Conservation (phyloP, 108 stramenopile species). For the Skeletonema menzelii region DNA sequence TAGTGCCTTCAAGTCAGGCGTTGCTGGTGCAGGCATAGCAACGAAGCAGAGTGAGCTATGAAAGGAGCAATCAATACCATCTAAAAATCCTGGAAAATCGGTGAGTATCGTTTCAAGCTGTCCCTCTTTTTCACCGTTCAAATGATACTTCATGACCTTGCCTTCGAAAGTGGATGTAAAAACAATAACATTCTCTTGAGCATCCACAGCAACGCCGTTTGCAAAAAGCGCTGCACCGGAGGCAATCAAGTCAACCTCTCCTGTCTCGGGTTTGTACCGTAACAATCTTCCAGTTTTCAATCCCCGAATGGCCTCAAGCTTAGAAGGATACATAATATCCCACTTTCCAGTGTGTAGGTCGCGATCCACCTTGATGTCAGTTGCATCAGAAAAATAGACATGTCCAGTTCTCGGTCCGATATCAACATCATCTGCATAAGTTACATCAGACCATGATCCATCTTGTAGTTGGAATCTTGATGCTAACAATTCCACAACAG, state of each 20-base stretch:
- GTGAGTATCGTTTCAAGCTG: constrained; percentile 43
- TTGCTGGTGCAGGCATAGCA: constrained; percentile 38
- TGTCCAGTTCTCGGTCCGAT: constrained; percentile 63
- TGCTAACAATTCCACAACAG: constrained; percentile 69
- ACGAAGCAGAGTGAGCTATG: constrained; percentile 38
- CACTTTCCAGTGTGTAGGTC: constrained; percentile 25
- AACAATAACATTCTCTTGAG: constrained; percentile 55
- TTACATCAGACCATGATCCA: constrained; percentile 46
- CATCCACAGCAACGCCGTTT: constrained; percentile 68
- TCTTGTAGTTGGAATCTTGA: constrained; percentile 45
- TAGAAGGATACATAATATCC: constrained; percentile 71
- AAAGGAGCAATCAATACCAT: constrained; percentile 64
- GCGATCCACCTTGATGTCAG: constrained; percentile 46
- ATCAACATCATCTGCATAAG: constrained; percentile 64
- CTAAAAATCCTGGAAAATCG: constrained; percentile 50
- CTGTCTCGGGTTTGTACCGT: constrained; percentile 64
- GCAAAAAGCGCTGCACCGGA: constrained; percentile 50
- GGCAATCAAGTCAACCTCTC: constrained; percentile 56
- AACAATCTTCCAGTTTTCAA: constrained; percentile 58
- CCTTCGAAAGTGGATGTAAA: constrained; percentile 51
- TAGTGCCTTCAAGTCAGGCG: constrained; percentile 12
- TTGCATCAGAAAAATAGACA: constrained; percentile 78
- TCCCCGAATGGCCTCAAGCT: constrained; percentile 55
- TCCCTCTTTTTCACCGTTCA: constrained; percentile 48
- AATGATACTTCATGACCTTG: constrained; percentile 55